Base-by-base conservation (phyloP, 192 early-diverging fungal species). In the Umbelopsis sp. region DNA sequence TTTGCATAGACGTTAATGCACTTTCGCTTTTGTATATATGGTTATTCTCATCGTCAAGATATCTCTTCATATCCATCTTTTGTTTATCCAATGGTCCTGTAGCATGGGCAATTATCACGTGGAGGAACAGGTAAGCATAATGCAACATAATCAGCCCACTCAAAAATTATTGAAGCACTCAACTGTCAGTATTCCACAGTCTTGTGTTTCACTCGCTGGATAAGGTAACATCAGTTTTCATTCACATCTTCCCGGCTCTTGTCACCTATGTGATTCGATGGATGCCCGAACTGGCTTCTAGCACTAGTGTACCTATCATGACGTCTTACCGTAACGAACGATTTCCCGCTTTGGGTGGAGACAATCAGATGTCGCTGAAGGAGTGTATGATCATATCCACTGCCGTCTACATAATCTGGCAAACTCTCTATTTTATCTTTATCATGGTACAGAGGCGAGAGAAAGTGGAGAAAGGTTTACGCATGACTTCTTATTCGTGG, bases 181-280 rank as follows among this genome's bases (percentile, higher is more conserved):
- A 41, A 41, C 1, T 11, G 1, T 41, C 12, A 0, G 38, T 41
- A 41, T 11, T 6, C 38, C 79, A 77, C 50, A 80, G 79, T 12
- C 68, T 89, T 6, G 86, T 89, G 7, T 86, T 89, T 50, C 87
- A 84, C 74, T 88, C 86, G 4, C 45, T 91, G 38, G 90, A 91
- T 77, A 91, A 91, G 75, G 83, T 87, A n/a, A 87, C 86, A 10
- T 87, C 86, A 2, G 81, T 91, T 11, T 81, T 82, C 49, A 87
- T 91, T 51, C 90, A 91, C 70, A 88, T 91, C 66, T 81, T 81
- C 45, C 90, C 90, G 2, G 81, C 87, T 5, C 77, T 91, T 32
- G 75, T 86, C 8, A 74, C 83, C 0, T 91, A 88, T 66, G 72
- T 75, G 21, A 71, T 89, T 36, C 83, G 90, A 16, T 91, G 90